Base-by-base conservation (phyloP, 371 early-diverging fungal genomes). In the Rhizopus microsporus region DNA sequence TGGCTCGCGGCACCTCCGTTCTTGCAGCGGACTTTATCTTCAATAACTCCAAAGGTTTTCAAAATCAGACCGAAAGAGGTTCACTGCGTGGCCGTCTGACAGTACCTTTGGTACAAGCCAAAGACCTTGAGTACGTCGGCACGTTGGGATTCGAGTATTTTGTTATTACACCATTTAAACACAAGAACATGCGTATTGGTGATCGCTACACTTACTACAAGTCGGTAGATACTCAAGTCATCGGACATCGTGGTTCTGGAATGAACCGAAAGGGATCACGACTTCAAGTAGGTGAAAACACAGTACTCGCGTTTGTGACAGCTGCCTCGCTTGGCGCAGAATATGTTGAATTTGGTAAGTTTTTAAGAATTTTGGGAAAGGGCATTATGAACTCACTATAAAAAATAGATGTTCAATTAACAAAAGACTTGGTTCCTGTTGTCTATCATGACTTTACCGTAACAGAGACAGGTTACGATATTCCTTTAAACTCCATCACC, bases 231-330 rank as follows among this genome's bases (percentile, higher is more conserved):
- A 87, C 88, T 0, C 83, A 85, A 60, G 80, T 94, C 12, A 90
- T 95, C 77, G 99, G 99, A 7, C 99, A 98, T 74, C 92, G 99
- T 48, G 99, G 99, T 13, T 80, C 87, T 15, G 98, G 98, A n/a
- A 91, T 89, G 88, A 95, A 95, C 75, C 68, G 75, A 57, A 74
- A 70, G 58, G 78, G 68, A 49, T 71, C 64, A 29, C 72, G 67
- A 37, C 81, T 93, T 31, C 93, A 95, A 68, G 76, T 96, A 10
- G 91, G 93, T 3, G 99, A 99, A 68, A 99, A 99, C 67, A 98
- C 99, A 0, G 81, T 95, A 7, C 68, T 90, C 31, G 95, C 98
- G 0, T 93, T 99, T 74, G 78, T 89, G 15, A 90, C 91, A 0
- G 98, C 98, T 1, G 87, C 88, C 10, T 84, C 87, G 6, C 77